Conservation (phyloP, 306 rosid species). For the Rosa chinensis region DNA sequence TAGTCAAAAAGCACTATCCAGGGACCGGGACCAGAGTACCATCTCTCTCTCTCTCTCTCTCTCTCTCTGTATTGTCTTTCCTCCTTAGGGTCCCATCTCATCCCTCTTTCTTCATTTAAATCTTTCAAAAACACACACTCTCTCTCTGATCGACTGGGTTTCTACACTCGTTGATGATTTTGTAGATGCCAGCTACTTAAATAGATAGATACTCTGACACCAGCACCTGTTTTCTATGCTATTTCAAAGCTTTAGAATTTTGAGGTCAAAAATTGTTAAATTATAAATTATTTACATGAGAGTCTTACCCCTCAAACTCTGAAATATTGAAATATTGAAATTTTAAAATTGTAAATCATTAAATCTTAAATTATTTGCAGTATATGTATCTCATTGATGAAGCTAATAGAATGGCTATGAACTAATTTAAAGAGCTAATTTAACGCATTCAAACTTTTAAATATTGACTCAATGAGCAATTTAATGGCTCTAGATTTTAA, state of each 20-base stretch:
- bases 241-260: neutral
- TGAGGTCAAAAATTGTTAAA: neutral
- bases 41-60: constrained; percentile 9
- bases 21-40: neutral
- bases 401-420: no score
- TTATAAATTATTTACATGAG: neutral
- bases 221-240: neutral
- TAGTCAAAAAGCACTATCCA: constrained; percentile 36
- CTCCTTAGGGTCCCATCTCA: neutral
- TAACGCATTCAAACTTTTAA: no score
- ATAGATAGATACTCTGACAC: neutral
- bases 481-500: no score
- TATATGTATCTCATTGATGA: no score
- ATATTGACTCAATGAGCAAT: no score
- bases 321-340: no score
- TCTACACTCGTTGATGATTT: neutral
- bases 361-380: no score
- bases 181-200: neutral
- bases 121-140: neutral
- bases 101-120: neutral
- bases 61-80: neutral
- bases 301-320: no score
- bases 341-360: no score
- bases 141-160: neutral
- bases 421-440: no score